Percentiles rank a stretch among this genome's conserved stretches.
These are phyloP conservation scores for Lasiosphaeria ovina DNA, from an alignment of 495 filamentous ascomycete genomes.

Conservation along the genomic window DNA sequence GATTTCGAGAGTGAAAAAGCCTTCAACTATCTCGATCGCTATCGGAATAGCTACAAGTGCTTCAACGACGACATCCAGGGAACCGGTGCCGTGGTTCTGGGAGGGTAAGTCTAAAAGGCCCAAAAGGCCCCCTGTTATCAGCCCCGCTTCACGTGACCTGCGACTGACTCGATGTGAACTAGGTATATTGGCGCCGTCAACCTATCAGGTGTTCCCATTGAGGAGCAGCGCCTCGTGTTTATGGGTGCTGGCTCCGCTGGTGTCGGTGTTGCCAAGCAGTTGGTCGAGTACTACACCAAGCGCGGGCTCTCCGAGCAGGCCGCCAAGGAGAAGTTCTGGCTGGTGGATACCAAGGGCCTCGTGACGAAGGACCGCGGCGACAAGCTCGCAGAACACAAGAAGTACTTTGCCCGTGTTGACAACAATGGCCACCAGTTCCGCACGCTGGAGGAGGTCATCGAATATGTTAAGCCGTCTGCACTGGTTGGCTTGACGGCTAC, in stretches of 20 bases:
- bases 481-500: slow-evolving; percentile 94
- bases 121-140: neutral
- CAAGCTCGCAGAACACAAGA: slow-evolving; percentile 92
- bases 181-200: slow-evolving; percentile 91
- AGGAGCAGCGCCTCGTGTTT: slow-evolving; percentile 93
- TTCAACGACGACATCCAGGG: slow-evolving; percentile 99
- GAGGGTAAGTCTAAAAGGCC: slow-evolving; percentile 53
- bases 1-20: slow-evolving; percentile 94
- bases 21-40: slow-evolving; percentile 89
- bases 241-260: slow-evolving; percentile 93
- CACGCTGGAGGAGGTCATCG: slow-evolving; percentile 86
- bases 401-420: slow-evolving; percentile 91
- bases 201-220: slow-evolving; percentile 77
- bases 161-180: slow-evolving; percentile 5
- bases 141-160: slow-evolving; percentile 12
- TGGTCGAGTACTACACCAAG: slow-evolving; percentile 91
- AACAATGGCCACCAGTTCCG: slow-evolving; percentile 90
- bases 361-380: slow-evolving; percentile 93
- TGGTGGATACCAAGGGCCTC: slow-evolving; percentile 95
- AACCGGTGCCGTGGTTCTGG: slow-evolving; percentile 92
- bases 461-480: slow-evolving; percentile 90
- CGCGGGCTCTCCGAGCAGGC: slow-evolving; percentile 91
- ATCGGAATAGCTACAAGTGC: slow-evolving; percentile 82
- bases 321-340: slow-evolving; percentile 88
- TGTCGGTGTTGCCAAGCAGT: slow-evolving; percentile 95